Percentiles rank a stretch among this genome's conserved stretches.
These are phyloP conservation scores for Pseudonitzschia delicatissima DNA, from an alignment of 108 stramenopile species.

Conservation along the genomic window DNA sequence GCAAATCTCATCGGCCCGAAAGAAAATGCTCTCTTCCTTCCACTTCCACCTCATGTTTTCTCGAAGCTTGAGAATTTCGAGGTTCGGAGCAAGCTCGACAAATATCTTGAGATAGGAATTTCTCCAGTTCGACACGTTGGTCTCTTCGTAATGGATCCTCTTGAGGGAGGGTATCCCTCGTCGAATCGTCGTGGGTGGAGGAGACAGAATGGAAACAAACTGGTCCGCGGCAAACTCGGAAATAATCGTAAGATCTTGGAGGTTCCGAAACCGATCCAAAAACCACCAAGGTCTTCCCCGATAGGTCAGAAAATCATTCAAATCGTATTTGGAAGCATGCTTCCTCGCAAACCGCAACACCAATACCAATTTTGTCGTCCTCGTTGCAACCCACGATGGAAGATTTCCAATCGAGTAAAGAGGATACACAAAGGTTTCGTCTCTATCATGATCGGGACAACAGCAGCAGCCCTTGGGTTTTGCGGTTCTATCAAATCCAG, in stretches of 20 bases:
- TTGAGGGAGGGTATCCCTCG: not conserved
- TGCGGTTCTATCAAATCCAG: not conserved
- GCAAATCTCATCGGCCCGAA: not conserved
- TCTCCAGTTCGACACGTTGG: constrained; percentile 2
- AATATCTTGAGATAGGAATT: not conserved
- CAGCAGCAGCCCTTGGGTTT: not conserved
- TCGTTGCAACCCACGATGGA: not conserved
- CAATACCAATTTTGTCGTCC: not conserved
- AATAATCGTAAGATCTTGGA: constrained; percentile 2
- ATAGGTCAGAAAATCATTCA: not conserved
- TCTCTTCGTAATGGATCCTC: constrained; percentile 4
- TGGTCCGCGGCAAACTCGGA: constrained; percentile 6
- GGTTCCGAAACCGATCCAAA: not conserved
- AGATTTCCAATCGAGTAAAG: not conserved
- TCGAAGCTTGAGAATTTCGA: not conserved
- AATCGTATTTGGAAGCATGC: not conserved
- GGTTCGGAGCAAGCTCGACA: constrained; percentile 3
- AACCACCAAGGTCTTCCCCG: not conserved
- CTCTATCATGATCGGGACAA: not conserved
- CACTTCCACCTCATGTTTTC: not conserved
- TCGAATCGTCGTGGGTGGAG: not conserved
- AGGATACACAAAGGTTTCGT: not conserved
- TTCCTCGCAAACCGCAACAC: not conserved
- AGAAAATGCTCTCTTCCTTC: not conserved
- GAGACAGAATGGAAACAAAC: not conserved